Percentiles rank a stretch among this genome's conserved stretches.
Conservation (phyloP, 2,329 filamentous ascomycete genomes). For the Graphilbum ipis-grandicollis region DNA sequence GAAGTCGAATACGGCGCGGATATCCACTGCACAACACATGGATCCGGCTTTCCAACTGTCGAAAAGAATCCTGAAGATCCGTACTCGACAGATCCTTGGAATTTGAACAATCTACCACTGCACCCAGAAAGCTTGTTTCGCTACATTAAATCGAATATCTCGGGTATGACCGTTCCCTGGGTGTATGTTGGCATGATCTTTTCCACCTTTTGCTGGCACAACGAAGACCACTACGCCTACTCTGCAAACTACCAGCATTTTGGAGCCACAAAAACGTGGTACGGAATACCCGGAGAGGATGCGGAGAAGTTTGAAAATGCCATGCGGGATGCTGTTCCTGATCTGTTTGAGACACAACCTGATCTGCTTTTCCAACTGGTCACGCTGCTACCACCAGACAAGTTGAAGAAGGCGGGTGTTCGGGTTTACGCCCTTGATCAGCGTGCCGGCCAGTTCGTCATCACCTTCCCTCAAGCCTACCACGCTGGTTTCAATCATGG, state of each 20-base stretch:
- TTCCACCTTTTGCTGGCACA: slow-evolving; percentile 98
- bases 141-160: slow-evolving; percentile 96
- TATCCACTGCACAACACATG: slow-evolving; percentile 94
- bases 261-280: slow-evolving; percentile 97
- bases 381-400: slow-evolving; percentile 85
- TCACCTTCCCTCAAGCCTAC: slow-evolving; percentile 93
- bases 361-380: slow-evolving; percentile 94
- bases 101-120: slow-evolving; percentile 80
- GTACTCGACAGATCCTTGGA: slow-evolving; percentile 87
- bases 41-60: slow-evolving; percentile 88
- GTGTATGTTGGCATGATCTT: slow-evolving; percentile 99
- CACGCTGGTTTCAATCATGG: slow-evolving; percentile 97
- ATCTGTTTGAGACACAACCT: slow-evolving; percentile 91
- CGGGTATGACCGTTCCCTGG: slow-evolving; percentile 98
- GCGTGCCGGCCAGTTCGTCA: slow-evolving; percentile 83
- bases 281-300: slow-evolving; percentile 87
- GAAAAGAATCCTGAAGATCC: slow-evolving; percentile 77
- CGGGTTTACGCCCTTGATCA: slow-evolving; percentile 92
- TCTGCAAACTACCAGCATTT: slow-evolving; percentile 98
- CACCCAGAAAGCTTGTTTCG: slow-evolving; percentile 85
- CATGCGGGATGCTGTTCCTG: slow-evolving; percentile 88
- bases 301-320: slow-evolving; percentile 89
- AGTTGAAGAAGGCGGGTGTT: slow-evolving; percentile 82
- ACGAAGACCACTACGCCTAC: slow-evolving; percentile 95
- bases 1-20: slow-evolving; percentile 97